phyloP scores from a whole-genome alignment of 352 stramenopile species.

The Globisporangium solare region DNA sequence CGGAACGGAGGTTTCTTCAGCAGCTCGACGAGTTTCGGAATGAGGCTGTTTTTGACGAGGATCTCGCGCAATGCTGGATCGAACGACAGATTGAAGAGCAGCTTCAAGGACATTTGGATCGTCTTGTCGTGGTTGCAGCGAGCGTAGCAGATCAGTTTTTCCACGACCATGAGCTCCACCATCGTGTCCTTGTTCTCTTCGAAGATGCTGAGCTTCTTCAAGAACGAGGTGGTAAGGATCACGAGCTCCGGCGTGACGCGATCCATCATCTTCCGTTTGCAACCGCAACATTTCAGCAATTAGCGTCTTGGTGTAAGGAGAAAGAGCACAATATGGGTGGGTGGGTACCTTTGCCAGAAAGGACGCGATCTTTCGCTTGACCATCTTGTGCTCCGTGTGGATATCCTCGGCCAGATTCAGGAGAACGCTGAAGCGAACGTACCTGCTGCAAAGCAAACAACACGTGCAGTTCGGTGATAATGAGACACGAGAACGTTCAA shows the following conservation, averaged over 20 bases:
- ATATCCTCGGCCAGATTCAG: constrained; percentile 94
- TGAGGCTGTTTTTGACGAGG: constrained; percentile 85
- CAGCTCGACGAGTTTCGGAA: constrained; percentile 90
- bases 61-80: constrained; percentile 81
- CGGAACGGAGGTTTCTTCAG: constrained; percentile 91
- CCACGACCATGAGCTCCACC: constrained; percentile 72
- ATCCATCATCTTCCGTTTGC: constrained; percentile 64
- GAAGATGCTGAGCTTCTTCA: constrained; percentile 94
- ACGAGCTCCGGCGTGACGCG: constrained; percentile 85
- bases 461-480: not conserved
- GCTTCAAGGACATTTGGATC: constrained; percentile 76
- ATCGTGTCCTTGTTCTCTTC: constrained; percentile 94
- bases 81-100: constrained; percentile 96
- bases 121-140: constrained; percentile 85
- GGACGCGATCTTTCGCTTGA: constrained; percentile 89
- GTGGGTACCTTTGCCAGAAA: constrained; percentile 73
- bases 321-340: constrained; percentile 7
- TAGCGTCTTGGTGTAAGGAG: constrained; percentile 2
- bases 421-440: constrained; percentile 91
- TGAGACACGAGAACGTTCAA: not conserved
- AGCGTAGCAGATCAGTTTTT: constrained; percentile 76
- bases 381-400: constrained; percentile 93
- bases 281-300: not conserved
- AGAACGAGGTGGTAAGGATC: constrained; percentile 87
- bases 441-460: constrained; percentile 24